Evolutionary conservation across 2,329 filamentous ascomycete genomes (phyloP).

Genomic region (Colletotrichum sp.): DNA sequence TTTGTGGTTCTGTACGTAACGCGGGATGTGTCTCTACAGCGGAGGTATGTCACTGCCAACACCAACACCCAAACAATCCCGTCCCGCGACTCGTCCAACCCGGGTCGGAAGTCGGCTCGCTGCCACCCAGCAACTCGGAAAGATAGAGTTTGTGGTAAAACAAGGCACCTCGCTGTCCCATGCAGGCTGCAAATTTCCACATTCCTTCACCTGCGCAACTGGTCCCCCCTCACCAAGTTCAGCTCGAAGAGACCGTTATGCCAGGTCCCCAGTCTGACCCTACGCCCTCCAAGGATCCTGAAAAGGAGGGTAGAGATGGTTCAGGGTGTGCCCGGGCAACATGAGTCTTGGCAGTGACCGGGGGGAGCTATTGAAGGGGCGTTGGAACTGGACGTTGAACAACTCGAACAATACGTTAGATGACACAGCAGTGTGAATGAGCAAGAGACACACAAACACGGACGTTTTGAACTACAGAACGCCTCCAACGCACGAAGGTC

Average conservation of each 20-base stretch:
- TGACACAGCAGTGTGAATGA: neutral
- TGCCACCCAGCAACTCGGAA: constrained; percentile 7
- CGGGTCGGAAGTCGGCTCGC: constrained; percentile 20
- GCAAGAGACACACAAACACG: neutral
- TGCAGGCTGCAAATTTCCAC: constrained; percentile 18
- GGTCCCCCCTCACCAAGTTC: neutral
- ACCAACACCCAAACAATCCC: neutral
- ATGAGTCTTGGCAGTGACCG: neutral
- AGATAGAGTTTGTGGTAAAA: constrained; percentile 21
- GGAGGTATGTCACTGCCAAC: neutral
- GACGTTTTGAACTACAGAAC: neutral
- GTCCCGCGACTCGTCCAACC: constrained; percentile 13
- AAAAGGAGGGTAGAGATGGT: neutral
- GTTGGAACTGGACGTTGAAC: neutral
- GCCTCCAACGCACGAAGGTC: neutral
- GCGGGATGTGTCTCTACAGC: neutral
- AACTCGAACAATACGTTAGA: neutral
- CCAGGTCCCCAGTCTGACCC: neutral
- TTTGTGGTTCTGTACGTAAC: neutral
- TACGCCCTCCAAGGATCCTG: neutral
- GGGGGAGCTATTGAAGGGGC: neutral
- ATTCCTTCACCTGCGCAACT: neutral
- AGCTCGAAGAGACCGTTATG: neutral
- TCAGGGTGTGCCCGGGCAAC: neutral
- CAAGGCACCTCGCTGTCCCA: constrained; percentile 16